Conservation (phyloP, 2,329 filamentous ascomycete species). For the Neonectria magnoliae region DNA sequence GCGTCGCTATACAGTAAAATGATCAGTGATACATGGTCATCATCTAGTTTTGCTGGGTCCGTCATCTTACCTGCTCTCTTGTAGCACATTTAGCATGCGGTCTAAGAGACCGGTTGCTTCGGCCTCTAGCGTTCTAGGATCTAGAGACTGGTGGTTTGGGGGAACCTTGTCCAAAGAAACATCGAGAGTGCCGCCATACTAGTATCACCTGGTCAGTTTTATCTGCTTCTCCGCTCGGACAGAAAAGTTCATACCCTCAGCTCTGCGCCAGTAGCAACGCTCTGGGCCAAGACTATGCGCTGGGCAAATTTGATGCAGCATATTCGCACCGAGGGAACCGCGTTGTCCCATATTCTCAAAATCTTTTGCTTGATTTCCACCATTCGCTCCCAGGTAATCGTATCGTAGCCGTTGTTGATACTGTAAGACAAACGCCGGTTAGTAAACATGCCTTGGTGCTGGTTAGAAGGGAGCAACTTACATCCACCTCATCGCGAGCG, state of each 20-base stretch:
- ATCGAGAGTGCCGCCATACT: conserved; percentile 68
- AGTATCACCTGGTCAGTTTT: conserved; percentile 28
- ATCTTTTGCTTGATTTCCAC: conserved; percentile 89
- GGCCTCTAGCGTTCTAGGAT: conserved; percentile 85
- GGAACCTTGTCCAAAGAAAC: conserved; percentile 89
- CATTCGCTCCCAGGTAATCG: conserved; percentile 87
- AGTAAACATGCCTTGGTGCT: conserved; percentile 26
- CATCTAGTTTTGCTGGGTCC: neutral
- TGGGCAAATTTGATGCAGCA: conserved; percentile 99
- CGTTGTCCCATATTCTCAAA: conserved; percentile 85
- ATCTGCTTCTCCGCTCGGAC: neutral
- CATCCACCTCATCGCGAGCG: conserved; percentile 92
- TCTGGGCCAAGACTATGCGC: conserved; percentile 91
- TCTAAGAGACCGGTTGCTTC: conserved; percentile 93
- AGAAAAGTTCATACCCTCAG: conserved; percentile 69
- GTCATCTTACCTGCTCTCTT: conserved; percentile 79
- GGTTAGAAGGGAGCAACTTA: conserved; percentile 66
- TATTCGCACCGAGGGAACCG: conserved; percentile 79
- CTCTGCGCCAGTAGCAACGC: conserved; percentile 82
- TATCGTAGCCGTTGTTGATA: conserved; percentile 86
- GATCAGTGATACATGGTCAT: conserved; percentile 13
- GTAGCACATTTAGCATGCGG: conserved; percentile 83
- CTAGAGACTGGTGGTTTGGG: conserved; percentile 81
- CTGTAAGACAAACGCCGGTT: conserved; percentile 60
- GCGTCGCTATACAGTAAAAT: conserved; percentile 71